phyloP scores from a whole-genome alignment of 306 rosid genomes.

The Lagenaria siceraria region DNA sequence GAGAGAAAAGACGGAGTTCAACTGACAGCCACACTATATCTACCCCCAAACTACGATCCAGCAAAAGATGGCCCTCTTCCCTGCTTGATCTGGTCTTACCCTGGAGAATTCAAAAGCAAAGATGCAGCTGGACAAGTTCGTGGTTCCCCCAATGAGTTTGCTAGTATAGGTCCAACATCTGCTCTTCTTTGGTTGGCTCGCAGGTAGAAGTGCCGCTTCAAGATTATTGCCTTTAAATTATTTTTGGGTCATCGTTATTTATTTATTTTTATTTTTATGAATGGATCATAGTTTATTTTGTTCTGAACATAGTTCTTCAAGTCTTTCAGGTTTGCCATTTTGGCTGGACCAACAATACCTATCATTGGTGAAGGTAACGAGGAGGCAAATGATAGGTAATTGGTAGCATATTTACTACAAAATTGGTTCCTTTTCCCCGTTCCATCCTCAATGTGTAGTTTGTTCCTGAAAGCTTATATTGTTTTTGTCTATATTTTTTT shows the following conservation, averaged over 20 bases:
- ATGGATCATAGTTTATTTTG: not conserved
- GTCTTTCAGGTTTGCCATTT: constrained; percentile 75
- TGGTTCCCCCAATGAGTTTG: constrained; percentile 97
- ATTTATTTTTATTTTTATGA: too few relatives aligned
- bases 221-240: not conserved
- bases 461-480: not conserved
- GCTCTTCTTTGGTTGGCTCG: constrained; percentile 96
- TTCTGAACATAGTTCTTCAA: constrained; percentile 17
- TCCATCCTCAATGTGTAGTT: not conserved
- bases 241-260: not conserved
- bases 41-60: constrained; percentile 89
- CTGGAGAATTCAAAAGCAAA: constrained; percentile 97
- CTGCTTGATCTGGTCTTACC: constrained; percentile 94
- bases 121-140: constrained; percentile 99
- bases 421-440: not conserved
- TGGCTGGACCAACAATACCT: constrained; percentile 95
- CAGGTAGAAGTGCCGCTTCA: constrained; percentile 37
- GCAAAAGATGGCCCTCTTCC: constrained; percentile 90
- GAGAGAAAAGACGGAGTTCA: constrained; percentile 97
- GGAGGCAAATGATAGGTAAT: constrained; percentile 95
- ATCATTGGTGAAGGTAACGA: constrained; percentile 89
- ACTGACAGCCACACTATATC: constrained; percentile 86
- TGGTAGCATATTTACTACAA: not conserved
- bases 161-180: constrained; percentile 92
- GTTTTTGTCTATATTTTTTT: not conserved